Percentiles rank a stretch among this genome's conserved stretches.
These are phyloP conservation scores for Podosphaera aphanis DNA, from an alignment of 2,329 filamentous ascomycete species.

Conservation along the genomic window DNA sequence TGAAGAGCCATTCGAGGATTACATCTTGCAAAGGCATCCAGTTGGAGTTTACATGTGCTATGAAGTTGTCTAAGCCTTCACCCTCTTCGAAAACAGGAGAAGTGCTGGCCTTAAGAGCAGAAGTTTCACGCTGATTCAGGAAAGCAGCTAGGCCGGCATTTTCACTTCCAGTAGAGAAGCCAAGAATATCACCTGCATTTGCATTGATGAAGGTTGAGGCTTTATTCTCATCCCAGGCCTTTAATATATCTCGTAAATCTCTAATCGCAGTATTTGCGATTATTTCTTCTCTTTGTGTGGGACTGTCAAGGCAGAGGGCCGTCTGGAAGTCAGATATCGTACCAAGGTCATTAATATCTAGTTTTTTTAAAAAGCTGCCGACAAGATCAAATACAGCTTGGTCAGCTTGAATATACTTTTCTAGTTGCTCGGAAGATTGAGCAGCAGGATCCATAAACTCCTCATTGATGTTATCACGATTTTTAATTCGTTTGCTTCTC, in stretches of 20 bases:
- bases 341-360: slow-evolving; percentile 14
- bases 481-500: slow-evolving; percentile 40
- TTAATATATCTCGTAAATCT: slow-evolving; percentile 18
- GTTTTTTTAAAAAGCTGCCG: slow-evolving; percentile 9
- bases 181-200: slow-evolving; percentile 15
- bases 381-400: slow-evolving; percentile 14
- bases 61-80: slow-evolving; percentile 28
- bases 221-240: slow-evolving; percentile 19
- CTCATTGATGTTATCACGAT: slow-evolving; percentile 28
- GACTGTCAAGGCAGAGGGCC: slow-evolving; percentile 7
- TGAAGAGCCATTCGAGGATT: slow-evolving; percentile 32
- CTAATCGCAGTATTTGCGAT: slow-evolving; percentile 13
- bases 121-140: slow-evolving; percentile 36
- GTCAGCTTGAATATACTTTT: slow-evolving; percentile 15
- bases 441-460: slow-evolving; percentile 28
- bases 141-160: slow-evolving; percentile 32
- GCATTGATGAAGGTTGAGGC: slow-evolving; percentile 14
- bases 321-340: slow-evolving; percentile 11
- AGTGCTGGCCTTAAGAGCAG: slow-evolving; percentile 25
- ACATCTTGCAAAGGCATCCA: slow-evolving; percentile 34
- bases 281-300: slow-evolving; percentile 6
- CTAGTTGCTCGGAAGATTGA: slow-evolving; percentile 29
- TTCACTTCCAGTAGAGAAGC: slow-evolving; percentile 11
- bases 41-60: slow-evolving; percentile 22
- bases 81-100: slow-evolving; percentile 27